Evolutionary conservation across 108 stramenopile genomes (phyloP).

Genomic region (Fistulifera pelliculosa): DNA sequence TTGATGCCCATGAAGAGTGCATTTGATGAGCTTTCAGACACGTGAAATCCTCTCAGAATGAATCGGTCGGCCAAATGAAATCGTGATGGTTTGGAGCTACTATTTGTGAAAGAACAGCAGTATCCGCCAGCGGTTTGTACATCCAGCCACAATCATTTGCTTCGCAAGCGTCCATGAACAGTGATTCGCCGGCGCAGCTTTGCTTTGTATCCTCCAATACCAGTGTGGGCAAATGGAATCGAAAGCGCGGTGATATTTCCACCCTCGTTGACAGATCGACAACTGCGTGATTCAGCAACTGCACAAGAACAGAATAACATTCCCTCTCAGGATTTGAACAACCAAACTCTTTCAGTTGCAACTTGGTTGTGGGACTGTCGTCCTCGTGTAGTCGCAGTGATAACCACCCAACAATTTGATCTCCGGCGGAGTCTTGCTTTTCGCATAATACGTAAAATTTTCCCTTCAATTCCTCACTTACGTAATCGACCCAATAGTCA

Average conservation of each 20-base stretch:
- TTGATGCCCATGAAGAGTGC: neutral
- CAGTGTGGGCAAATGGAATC: constrained; percentile 29
- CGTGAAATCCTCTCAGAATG: constrained; percentile 30
- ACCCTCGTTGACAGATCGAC: neutral
- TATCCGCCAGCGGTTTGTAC: constrained; percentile 21
- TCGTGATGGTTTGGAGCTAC: constrained; percentile 13
- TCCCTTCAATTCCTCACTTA: constrained; percentile 42
- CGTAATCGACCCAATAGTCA: constrained; percentile 62
- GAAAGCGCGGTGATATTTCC: neutral
- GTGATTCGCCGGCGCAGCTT: constrained; percentile 1
- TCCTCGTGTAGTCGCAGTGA: constrained; percentile 42
- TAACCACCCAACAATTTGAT: constrained; percentile 44
- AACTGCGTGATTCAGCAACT: constrained; percentile 2
- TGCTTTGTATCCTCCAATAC: constrained; percentile 17
- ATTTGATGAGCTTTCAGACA: too few relatives aligned
- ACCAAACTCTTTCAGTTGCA: constrained; percentile 68
- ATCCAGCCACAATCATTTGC: constrained; percentile 65
- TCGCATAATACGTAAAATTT: constrained; percentile 35
- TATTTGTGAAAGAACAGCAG: neutral
- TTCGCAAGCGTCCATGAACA: neutral
- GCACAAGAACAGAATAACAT: neutral
- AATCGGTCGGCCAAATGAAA: constrained; percentile 68
- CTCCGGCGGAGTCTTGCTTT: neutral
- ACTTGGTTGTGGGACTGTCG: constrained; percentile 3
- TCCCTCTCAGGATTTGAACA: neutral